Evolutionary conservation across 1,284 basidiomycete species (phyloP).

Genomic region (Puccinia novopanici): DNA sequence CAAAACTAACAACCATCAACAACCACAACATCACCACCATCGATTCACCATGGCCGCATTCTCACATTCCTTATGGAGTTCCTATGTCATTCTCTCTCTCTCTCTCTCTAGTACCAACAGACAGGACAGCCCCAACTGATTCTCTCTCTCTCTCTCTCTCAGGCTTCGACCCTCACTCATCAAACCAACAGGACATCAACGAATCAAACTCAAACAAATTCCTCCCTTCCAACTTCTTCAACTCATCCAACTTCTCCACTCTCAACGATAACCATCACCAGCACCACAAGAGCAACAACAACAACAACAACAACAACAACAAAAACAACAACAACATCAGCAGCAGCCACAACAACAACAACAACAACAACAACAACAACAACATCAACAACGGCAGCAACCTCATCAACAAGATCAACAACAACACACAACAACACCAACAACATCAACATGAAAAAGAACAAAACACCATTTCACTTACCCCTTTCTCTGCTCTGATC

Average conservation of each 20-base stretch:
- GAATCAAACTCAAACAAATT: not conserved
- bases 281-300: too few species aligned
- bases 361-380: too few species aligned
- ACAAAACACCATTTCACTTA: not conserved
- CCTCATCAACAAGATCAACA: not conserved
- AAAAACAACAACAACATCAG: too few species aligned
- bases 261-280: not conserved
- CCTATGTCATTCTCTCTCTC: not conserved
- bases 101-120: not conserved
- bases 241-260: not conserved
- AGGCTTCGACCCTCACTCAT: not conserved
- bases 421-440: not conserved
- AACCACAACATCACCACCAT: too few species aligned
- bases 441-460: not conserved
- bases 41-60: constrained; percentile 16
- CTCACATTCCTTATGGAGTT: constrained; percentile 8
- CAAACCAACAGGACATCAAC: not conserved
- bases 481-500: not conserved
- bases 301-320: too few species aligned
- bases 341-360: too few species aligned
- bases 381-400: too few species aligned
- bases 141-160: not conserved
- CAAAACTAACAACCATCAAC: too few species aligned
- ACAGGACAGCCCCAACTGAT: not conserved
- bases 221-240: not conserved